Conservation (phyloP, 2,329 filamentous ascomycete genomes). For the Epichloe gansuensis region DNA sequence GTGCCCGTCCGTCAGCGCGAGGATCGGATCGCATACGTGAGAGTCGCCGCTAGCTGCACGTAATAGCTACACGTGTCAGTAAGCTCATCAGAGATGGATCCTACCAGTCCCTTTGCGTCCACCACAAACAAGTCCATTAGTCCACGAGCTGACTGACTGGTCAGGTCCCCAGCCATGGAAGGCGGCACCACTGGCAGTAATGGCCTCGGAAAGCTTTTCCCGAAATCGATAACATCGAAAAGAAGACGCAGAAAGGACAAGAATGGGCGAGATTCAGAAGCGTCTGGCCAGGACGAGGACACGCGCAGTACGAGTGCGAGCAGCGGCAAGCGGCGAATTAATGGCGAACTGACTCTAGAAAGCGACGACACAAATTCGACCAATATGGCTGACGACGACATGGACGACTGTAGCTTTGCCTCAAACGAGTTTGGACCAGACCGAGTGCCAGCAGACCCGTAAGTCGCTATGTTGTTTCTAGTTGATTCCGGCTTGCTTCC, state of each 20-base stretch:
- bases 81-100: too few relatives aligned
- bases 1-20: background rate
- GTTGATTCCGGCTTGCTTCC: background rate
- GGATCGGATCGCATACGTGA: background rate
- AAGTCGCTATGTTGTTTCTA: background rate
- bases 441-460: slow-evolving; percentile 11
- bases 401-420: slow-evolving; percentile 20
- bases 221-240: slow-evolving; percentile 37
- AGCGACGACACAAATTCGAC: slow-evolving; percentile 21
- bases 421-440: slow-evolving; percentile 22
- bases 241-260: slow-evolving; percentile 36
- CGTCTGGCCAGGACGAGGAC: slow-evolving; percentile 17
- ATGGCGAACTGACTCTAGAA: slow-evolving; percentile 24
- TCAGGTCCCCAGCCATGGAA: slow-evolving; percentile 7
- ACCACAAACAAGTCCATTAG: too few relatives aligned
- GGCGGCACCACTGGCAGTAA: slow-evolving; percentile 12
- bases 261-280: slow-evolving; percentile 24
- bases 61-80: too few relatives aligned
- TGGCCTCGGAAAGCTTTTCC: slow-evolving; percentile 39
- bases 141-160: background rate
- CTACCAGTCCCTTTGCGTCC: too few relatives aligned
- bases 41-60: background rate
- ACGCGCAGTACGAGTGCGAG: slow-evolving; percentile 23
- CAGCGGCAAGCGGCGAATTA: slow-evolving; percentile 7
- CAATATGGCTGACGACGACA: slow-evolving; percentile 20